Base-by-base conservation (phyloP, 148 eudicot species). In the Silene conica region DNA sequence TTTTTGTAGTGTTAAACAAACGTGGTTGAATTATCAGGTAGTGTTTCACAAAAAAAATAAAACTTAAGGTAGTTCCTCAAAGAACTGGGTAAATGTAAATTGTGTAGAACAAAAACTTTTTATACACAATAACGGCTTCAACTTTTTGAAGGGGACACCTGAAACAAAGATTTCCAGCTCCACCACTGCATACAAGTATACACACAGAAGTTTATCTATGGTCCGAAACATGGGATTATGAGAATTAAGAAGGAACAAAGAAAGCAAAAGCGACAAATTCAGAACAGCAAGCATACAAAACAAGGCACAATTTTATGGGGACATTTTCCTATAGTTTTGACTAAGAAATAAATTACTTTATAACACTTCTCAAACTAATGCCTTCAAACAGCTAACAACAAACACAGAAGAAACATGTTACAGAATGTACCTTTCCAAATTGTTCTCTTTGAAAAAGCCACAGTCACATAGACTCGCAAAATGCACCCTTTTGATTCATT, bases 371-470 rank as follows among this genome's bases (percentile, higher is more conserved):
- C 43, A 21, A 41, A 67, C 28, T 67, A 67, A 67, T 67, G 55
- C 63, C 59, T 25, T 9, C 0, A 41, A 62, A 13, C 16, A 60
- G 55, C 70, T 63, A 22, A 23, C 18, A 15, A 4, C 54, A 50
- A 11, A 22, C 21, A 21, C 48, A 66, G 19, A 69, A 45, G 48
- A 60, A 23, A 62, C 22, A 43, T 74, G 72, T 82, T 65, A 66
- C 9, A 15, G 11, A 20, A 64, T 69, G 41, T 46, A 94, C 98
- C 98, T 88, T 83, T 94, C 81, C 82, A 91, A 78, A 94, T 87
- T 21, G 98, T 94, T 75, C 74, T 89, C 87, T 91, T 94, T 13
- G 90, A 82, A 81, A 94, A 94, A 70, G 83, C 89, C 71, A 94
- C 96, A 78, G 82, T 88, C 41, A 79, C 77, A 85, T 86, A 86